Evolutionary conservation across 768 basidiomycete genomes (phyloP).

Genomic region (Flagelloscypha sp.): DNA sequence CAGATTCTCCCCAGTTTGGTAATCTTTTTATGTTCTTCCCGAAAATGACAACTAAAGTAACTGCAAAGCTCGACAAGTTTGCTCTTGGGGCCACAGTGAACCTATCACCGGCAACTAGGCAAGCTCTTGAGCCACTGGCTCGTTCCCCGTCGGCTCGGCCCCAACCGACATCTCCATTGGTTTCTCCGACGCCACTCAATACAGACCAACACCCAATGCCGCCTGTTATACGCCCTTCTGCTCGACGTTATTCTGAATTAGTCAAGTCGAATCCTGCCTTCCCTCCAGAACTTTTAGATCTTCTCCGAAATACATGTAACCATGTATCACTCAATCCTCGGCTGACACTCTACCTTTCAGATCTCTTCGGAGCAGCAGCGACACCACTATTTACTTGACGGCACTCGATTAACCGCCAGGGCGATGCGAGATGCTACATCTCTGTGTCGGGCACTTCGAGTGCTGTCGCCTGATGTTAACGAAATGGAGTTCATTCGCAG

Average conservation of each 20-base stretch:
- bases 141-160: constrained; percentile 13
- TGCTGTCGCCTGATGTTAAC: constrained; percentile 53
- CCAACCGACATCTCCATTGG: constrained; percentile 17
- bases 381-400: constrained; percentile 63
- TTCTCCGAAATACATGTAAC: constrained; percentile 20
- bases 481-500: constrained; percentile 48
- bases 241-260: constrained; percentile 21
- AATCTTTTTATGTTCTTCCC: constrained; percentile 18
- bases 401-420: constrained; percentile 52
- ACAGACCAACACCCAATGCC: no score
- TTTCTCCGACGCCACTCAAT: constrained; percentile 17
- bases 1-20: constrained; percentile 59
- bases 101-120: constrained; percentile 34
- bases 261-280: constrained; percentile 21
- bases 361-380: constrained; percentile 69
- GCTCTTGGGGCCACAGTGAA: constrained; percentile 63
- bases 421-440: constrained; percentile 57
- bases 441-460: constrained; percentile 58
- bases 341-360: constrained; percentile 58
- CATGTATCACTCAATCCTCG: constrained; percentile 40
- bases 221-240: constrained; percentile 15
- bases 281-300: constrained; percentile 19
- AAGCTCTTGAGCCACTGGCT: constrained; percentile 16
- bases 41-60: no score
- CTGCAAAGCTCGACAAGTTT: constrained; percentile 62